phyloP scores from a whole-genome alignment of 345 rosid genomes.

The Eucalyptus curtisii region DNA sequence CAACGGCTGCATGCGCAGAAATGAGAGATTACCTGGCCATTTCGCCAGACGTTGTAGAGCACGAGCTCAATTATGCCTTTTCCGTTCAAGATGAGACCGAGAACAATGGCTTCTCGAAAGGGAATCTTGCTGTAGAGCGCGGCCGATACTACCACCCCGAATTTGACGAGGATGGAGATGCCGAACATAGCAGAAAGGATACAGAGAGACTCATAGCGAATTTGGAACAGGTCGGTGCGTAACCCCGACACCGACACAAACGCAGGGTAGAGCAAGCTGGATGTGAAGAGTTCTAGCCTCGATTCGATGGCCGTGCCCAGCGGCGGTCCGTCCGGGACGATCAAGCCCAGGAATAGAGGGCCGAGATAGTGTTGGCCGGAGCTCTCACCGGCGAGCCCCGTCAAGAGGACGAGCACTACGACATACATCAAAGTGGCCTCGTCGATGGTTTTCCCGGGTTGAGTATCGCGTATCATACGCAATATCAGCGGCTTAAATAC shows the following conservation, averaged over 20 bases:
- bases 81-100: constrained; percentile 12
- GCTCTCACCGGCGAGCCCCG: background rate
- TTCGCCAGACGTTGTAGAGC: background rate
- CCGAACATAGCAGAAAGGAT: background rate
- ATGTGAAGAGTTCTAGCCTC: constrained; percentile 5
- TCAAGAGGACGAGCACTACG: background rate
- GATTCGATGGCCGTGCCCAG: constrained; percentile 20
- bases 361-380: constrained; percentile 12
- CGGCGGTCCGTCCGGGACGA: constrained; percentile 37
- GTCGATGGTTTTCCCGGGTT: constrained; percentile 5
- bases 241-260: constrained; percentile 8
- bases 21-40: background rate
- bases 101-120: constrained; percentile 8
- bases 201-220: background rate
- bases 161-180: background rate
- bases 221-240: background rate
- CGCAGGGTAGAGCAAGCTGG: constrained; percentile 11
- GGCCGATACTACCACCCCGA: constrained; percentile 4
- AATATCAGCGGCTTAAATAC: constrained; percentile 10
- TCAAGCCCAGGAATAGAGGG: constrained; percentile 20
- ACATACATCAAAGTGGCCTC: background rate
- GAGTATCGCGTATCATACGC: constrained; percentile 6
- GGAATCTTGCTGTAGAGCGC: constrained; percentile 1
- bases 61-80: constrained; percentile 27
- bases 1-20: background rate